These are phyloP conservation scores for Penicillium cosmopolitanum DNA, from an alignment of 495 filamentous ascomycete species.

Conservation along the genomic window DNA sequence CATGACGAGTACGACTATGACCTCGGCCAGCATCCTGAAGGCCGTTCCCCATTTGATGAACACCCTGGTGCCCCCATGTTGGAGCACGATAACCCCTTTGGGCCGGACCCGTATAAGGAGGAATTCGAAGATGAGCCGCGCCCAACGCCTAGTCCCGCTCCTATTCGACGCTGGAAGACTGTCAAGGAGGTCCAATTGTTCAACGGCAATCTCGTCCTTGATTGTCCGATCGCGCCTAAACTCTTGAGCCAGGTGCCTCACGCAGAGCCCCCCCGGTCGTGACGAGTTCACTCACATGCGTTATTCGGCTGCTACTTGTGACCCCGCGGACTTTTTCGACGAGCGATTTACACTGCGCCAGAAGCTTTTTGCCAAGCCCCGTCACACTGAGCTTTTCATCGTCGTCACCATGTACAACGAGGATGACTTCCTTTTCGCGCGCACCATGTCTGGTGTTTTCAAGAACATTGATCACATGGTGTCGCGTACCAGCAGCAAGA, in stretches of 20 bases:
- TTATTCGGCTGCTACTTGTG: slow-evolving; percentile 95
- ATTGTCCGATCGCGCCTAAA: slow-evolving; percentile 92
- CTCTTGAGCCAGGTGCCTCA: slow-evolving; percentile 85
- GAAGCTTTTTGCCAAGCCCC: slow-evolving; percentile 87
- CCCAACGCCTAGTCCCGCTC: slow-evolving; percentile 63
- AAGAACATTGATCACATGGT: slow-evolving; percentile 99
- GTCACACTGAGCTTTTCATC: slow-evolving; percentile 97
- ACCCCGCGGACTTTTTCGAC: slow-evolving; percentile 83
- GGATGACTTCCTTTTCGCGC: slow-evolving; percentile 93
- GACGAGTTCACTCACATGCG: slow-evolving; percentile 99
- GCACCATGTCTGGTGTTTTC: slow-evolving; percentile 96
- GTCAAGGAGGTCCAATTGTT: slow-evolving; percentile 97
- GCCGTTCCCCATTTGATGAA: slow-evolving; percentile 61
- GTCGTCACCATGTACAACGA: slow-evolving; percentile 99
- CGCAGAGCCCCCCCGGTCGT: slow-evolving; percentile 73
- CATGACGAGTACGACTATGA: slow-evolving; percentile 65
- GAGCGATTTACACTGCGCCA: slow-evolving; percentile 94
- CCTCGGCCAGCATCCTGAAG: slow-evolving; percentile 53
- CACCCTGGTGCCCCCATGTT: slow-evolving; percentile 59
- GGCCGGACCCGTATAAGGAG: slow-evolving; percentile 54
- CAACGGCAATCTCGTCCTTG: slow-evolving; percentile 94
- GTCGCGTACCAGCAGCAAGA: slow-evolving; percentile 85
- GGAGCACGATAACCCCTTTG: slow-evolving; percentile 54
- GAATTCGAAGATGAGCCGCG: slow-evolving; percentile 50
- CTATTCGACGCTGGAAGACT: slow-evolving; percentile 93